Percentiles rank a stretch among this genome's conserved stretches.
phyloP scores from a whole-genome alignment of 208 protist genomes.

The Acanthamoeba royreba region DNA sequence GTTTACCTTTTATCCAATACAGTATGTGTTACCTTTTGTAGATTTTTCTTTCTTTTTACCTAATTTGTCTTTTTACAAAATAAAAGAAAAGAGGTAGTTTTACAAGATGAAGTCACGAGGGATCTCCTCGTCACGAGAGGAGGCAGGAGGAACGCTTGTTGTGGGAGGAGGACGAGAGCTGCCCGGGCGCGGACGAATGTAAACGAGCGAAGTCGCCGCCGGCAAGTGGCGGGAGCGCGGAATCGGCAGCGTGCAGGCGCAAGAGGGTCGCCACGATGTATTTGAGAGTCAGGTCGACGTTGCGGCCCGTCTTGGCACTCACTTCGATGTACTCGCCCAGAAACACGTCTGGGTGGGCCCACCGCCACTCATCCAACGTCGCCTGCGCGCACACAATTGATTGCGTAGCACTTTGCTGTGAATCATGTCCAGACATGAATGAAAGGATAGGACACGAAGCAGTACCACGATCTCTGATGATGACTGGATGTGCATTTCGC shows the following conservation, averaged over 20 bases:
- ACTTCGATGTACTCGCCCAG: conserved; percentile 7
- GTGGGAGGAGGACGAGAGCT: too few relatives aligned
- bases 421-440: not conserved
- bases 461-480: not conserved
- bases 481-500: not conserved
- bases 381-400: not conserved
- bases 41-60: too few relatives aligned
- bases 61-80: too few relatives aligned
- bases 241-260: not conserved
- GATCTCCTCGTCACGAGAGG: too few relatives aligned
- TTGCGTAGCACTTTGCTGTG: not conserved
- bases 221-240: too few relatives aligned
- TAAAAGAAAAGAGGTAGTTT: too few relatives aligned
- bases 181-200: too few relatives aligned
- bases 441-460: not conserved
- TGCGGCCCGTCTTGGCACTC: not conserved
- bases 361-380: not conserved
- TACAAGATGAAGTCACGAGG: too few relatives aligned
- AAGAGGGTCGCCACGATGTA: not conserved
- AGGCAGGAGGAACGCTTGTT: too few relatives aligned
- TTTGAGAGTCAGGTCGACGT: not conserved
- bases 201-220: too few relatives aligned
- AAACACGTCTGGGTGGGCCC: not conserved
- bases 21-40: too few relatives aligned
- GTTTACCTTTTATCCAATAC: too few relatives aligned